Evolutionary conservation across 805 yeast genomes (phyloP), one percentile per base, ranked within the genome.

Genomic region (Lipomyces starkeyi): DNA sequence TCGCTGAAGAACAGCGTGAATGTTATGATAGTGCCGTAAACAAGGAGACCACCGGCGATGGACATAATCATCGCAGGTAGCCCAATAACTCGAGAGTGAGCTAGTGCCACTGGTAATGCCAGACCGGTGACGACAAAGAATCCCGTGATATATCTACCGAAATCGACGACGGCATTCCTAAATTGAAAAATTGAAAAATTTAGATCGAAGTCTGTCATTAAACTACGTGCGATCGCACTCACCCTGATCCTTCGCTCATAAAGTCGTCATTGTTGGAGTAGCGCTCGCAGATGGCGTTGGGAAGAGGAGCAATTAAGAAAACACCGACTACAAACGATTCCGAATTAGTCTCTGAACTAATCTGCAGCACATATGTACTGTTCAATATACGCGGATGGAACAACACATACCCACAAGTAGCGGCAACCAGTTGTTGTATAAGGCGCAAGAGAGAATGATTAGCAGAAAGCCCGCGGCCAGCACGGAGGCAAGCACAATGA

Each of bases 341-440:
- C 22, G 22, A n/a, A 60, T 63, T 32, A 63, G 29, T 13, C n/a
- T 20, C 22, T 17, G 8, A n/a, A 61, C 22, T 29, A 17, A 14
- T 1, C 49, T 22, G 14, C 40, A 37, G 40, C 14, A 13, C 8
- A 25, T n/a, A 60, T 7, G 20, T 17, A 22, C 27, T 22, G 13
- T 20, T 17, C 7, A 53, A 34, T 11, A 14, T n/a, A 25, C 64
- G n/a, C n/a, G 20, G 9, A 20, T 8, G 7, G 17, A 32, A 27
- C 49, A 2, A 17, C 1, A 82, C 85, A 59, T 71, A 83, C 85
- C 84, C 72, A 90, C 91, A 52, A 89, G 84, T 66, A 94, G 83
- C 49, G 99, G 98, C 75, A 89, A 87, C 96, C 97, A 95, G 78
- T 92, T 93, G 59, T 91, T 90, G 80, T 87, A 91, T 13, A 95